phyloP scores from a whole-genome alignment of 108 stramenopile genomes.

The Nitzschia palea region DNA sequence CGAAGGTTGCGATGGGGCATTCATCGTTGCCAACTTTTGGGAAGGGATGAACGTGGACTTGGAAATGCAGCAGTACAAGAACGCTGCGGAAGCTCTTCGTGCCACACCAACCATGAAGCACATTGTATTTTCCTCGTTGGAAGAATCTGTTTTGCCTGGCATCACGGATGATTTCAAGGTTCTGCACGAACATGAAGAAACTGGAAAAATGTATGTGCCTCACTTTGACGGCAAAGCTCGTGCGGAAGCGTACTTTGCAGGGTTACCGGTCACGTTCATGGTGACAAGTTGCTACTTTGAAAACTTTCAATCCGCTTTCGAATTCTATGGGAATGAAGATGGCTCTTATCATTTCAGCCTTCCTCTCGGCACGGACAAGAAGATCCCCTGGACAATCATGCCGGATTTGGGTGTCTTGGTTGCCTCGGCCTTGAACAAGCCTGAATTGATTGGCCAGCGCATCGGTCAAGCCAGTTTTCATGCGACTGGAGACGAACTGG shows the following conservation, averaged over 20 bases:
- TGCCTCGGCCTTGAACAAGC: background rate
- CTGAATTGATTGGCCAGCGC: background rate
- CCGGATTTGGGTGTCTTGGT: background rate
- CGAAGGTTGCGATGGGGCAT: conserved; percentile 17
- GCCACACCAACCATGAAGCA: conserved; percentile 1
- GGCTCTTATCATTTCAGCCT: background rate
- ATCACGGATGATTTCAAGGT: background rate
- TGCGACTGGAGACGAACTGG: conserved; percentile 3
- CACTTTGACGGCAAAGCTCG: conserved; percentile 21
- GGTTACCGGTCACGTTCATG: background rate
- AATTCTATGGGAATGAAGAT: background rate
- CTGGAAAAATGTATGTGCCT: conserved; percentile 5
- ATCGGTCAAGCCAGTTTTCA: background rate
- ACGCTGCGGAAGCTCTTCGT: background rate
- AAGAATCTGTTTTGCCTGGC: background rate
- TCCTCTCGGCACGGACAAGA: conserved; percentile 9
- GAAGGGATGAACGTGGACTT: background rate
- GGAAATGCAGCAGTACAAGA: conserved; percentile 2
- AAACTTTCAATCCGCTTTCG: background rate
- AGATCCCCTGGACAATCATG: background rate
- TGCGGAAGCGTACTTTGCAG: background rate
- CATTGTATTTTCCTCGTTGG: conserved; percentile 2
- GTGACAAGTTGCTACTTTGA: conserved; percentile 3
- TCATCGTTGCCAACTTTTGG: conserved; percentile 24
- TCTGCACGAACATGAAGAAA: background rate